phyloP scores from a whole-genome alignment of 768 basidiomycete genomes.

The Pleurotus platypus region DNA sequence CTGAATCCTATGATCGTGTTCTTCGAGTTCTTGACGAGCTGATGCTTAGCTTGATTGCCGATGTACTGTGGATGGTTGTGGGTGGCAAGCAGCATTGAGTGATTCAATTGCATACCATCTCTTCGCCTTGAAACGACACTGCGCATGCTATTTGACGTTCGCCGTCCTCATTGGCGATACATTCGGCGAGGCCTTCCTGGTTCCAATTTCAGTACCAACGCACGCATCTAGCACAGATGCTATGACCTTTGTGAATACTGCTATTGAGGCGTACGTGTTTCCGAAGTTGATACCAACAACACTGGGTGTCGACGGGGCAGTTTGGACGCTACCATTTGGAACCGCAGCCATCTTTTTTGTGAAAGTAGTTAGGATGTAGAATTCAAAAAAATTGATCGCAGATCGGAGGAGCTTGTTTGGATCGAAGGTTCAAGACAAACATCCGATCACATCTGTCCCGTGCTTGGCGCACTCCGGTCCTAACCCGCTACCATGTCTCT shows the following conservation, averaged over 20 bases:
- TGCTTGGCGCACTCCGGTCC: not conserved
- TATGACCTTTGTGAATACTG: slow-evolving; percentile 86
- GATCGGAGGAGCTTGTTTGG: not conserved
- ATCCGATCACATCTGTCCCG: not conserved
- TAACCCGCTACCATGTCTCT: no score
- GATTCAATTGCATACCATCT: slow-evolving; percentile 60
- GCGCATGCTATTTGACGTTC: slow-evolving; percentile 97
- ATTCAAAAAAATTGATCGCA: slow-evolving; percentile 1
- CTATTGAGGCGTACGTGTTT: slow-evolving; percentile 92
- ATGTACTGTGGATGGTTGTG: slow-evolving; percentile 66
- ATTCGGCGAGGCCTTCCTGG: slow-evolving; percentile 88
- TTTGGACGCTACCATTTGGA: slow-evolving; percentile 52
- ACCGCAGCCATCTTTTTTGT: slow-evolving; percentile 11
- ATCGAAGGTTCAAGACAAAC: not conserved
- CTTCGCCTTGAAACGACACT: slow-evolving; percentile 86
- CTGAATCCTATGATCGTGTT: slow-evolving; percentile 97
- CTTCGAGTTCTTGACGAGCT: slow-evolving; percentile 90
- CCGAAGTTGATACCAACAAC: slow-evolving; percentile 96
- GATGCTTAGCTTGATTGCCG: slow-evolving; percentile 90
- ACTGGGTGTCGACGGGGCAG: slow-evolving; percentile 42
- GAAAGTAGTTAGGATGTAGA: not conserved
- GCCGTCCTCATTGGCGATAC: slow-evolving; percentile 97
- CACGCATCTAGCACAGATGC: not conserved
- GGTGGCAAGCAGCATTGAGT: not conserved
- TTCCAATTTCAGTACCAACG: not conserved